Conservation (phyloP, 2,329 filamentous ascomycete genomes). For the Acrocalymma vagum region DNA sequence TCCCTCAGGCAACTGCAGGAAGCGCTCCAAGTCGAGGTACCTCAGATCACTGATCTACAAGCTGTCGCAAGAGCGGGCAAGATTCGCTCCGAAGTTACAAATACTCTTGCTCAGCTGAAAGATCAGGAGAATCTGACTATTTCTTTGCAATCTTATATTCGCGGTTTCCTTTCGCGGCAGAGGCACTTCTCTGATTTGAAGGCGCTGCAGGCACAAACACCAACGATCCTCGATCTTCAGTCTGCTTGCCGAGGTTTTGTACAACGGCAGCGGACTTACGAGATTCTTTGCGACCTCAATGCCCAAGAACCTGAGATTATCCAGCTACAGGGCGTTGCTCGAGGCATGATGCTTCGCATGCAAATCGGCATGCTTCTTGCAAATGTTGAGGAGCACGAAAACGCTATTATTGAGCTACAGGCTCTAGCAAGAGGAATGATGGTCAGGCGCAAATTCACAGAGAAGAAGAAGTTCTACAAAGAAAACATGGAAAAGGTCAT, state of each 20-base stretch:
- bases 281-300: slow-evolving; percentile 74
- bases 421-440: slow-evolving; percentile 76
- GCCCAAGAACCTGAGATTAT: slow-evolving; percentile 73
- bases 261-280: slow-evolving; percentile 66
- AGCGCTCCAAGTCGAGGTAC: slow-evolving; percentile 40
- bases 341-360: slow-evolving; percentile 81
- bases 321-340: slow-evolving; percentile 76
- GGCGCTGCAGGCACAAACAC: slow-evolving; percentile 66
- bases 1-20: slow-evolving; percentile 38
- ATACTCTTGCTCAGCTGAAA: slow-evolving; percentile 50
- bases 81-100: slow-evolving; percentile 39
- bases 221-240: slow-evolving; percentile 70
- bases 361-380: slow-evolving; percentile 77
- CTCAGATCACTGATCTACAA: slow-evolving; percentile 48
- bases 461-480: slow-evolving; percentile 88
- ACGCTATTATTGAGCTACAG: slow-evolving; percentile 78
- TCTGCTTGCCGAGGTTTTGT: slow-evolving; percentile 71
- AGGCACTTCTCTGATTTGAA: slow-evolving; percentile 55
- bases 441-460: slow-evolving; percentile 77
- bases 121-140: slow-evolving; percentile 54
- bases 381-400: slow-evolving; percentile 84
- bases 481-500: slow-evolving; percentile 99
- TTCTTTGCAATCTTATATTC: slow-evolving; percentile 61
- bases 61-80: slow-evolving; percentile 48
- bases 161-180: slow-evolving; percentile 57